Evolutionary conservation across 306 rosid genomes (phyloP), one percentile per base, ranked within the genome.

Genomic region (Acacia acuminata): DNA sequence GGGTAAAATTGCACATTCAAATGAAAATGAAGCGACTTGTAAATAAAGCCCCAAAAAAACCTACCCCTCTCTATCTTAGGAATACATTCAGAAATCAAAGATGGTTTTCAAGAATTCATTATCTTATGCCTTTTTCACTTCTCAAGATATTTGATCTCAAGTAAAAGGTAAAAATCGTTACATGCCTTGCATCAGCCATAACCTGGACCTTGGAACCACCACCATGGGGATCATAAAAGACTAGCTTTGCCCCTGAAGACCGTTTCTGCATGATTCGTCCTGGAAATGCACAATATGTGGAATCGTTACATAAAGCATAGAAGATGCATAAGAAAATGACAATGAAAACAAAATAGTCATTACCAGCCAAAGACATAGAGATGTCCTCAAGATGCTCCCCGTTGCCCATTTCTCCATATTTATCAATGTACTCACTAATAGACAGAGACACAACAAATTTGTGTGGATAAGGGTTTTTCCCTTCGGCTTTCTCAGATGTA

Each of bases 371-470:
- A 61, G 94, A 88, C 66, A 85, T 92, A 17, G 85, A 75, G 24
- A 83, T 83, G 79, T 92, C 97, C 76, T 89, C 97, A 6, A 82
- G 89, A 82, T 94, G 98, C 84, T 94, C 96, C 79, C 98, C 98
- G 56, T 94, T 42, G 16, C 78, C 77, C 64, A 94, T 77, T 44
- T 84, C 72, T 27, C 65, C 88, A 83, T 85, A 94, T 45, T 83
- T 83, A 66, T 86, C 89, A 27, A 86, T 81, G 84, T 83, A 96
- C 71, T 87, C 67, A 17, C 12, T 80, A 48, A 94, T 78, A 55
- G 94, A 76, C 91, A 88, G n/a, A 19, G 92, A 25, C n/a, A 85
- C 94, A 79, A 7, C 71, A 85, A 96, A 96, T 77, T 92, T 96
- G 86, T 94, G 98, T n/a, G 98, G 98, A 82, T 91, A 94, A 2